Evolutionary conservation across 257 asterid species (phyloP).

Genomic region (Fraxinus anomala): DNA sequence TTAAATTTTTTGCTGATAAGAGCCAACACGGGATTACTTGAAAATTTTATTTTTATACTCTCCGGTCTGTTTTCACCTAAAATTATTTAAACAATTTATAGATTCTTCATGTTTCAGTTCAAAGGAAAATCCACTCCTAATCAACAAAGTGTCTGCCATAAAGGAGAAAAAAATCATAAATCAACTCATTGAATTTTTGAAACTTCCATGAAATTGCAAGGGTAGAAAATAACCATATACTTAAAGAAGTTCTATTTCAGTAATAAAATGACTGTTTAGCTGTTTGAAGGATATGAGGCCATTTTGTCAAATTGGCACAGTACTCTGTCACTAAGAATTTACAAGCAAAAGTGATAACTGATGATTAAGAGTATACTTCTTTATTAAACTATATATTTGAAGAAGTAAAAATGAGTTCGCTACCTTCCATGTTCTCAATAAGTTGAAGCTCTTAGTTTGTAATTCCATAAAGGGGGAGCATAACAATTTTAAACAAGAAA

Average conservation of each 20-base stretch:
- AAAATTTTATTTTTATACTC: too few species aligned
- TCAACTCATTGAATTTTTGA: background rate
- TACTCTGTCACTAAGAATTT: background rate
- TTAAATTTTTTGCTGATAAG: background rate
- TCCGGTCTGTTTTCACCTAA: background rate
- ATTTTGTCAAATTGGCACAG: background rate
- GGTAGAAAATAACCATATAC: background rate
- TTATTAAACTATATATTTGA: background rate
- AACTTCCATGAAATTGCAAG: background rate
- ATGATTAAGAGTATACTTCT: too few species aligned
- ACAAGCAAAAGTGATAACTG: background rate
- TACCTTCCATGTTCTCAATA: background rate
- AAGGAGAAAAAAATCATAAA: background rate
- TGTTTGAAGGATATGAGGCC: background rate
- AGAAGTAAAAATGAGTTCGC: background rate
- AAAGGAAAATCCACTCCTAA: background rate
- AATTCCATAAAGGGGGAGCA: background rate
- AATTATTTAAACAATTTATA: too few species aligned
- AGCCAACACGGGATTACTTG: background rate
- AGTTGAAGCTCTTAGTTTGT: background rate
- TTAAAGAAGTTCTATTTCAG: background rate
- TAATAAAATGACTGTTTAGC: background rate
- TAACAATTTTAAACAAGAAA: background rate
- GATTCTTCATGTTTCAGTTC: background rate
- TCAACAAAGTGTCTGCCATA: background rate